These are phyloP conservation scores for Carpinus viminea DNA, from an alignment of 306 rosid species.

Conservation along the genomic window DNA sequence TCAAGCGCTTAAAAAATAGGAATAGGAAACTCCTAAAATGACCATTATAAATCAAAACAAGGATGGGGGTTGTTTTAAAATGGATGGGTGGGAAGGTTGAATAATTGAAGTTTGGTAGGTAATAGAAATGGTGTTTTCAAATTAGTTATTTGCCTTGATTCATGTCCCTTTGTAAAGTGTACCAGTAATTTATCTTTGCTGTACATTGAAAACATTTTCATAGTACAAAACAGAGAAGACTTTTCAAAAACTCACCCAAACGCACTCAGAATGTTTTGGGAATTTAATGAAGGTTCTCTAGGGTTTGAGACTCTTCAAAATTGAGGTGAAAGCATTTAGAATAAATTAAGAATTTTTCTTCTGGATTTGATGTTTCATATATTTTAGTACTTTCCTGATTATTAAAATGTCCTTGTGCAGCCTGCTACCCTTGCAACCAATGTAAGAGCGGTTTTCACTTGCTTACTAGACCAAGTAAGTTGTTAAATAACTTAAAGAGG, in stretches of 20 bases:
- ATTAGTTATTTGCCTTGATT: background rate
- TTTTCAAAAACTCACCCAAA: too few relatives aligned
- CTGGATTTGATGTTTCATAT: conserved; percentile 8
- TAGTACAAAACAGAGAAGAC: too few relatives aligned
- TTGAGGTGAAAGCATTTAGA: background rate
- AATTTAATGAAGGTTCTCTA: background rate
- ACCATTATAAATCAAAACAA: background rate
- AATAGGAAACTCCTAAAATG: background rate
- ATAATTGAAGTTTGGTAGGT: background rate
- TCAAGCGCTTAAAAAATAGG: background rate
- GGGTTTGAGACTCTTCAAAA: background rate
- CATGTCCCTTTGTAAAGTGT: background rate
- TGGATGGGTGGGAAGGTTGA: background rate
- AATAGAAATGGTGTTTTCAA: background rate
- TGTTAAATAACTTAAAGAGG: conserved; percentile 19
- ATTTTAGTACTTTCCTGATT: conserved; percentile 2
- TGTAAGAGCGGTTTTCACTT: conserved; percentile 85
- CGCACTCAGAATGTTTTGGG: too few relatives aligned
- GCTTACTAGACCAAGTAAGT: conserved; percentile 97
- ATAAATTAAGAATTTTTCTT: background rate
- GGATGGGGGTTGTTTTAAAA: background rate
- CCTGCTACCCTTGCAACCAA: conserved; percentile 81
- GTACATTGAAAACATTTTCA: background rate
- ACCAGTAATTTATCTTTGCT: background rate
- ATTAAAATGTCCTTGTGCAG: conserved; percentile 46